Conservation (phyloP, 2,329 filamentous ascomycete species). For the Paecilomyces dactylethromorphus region DNA sequence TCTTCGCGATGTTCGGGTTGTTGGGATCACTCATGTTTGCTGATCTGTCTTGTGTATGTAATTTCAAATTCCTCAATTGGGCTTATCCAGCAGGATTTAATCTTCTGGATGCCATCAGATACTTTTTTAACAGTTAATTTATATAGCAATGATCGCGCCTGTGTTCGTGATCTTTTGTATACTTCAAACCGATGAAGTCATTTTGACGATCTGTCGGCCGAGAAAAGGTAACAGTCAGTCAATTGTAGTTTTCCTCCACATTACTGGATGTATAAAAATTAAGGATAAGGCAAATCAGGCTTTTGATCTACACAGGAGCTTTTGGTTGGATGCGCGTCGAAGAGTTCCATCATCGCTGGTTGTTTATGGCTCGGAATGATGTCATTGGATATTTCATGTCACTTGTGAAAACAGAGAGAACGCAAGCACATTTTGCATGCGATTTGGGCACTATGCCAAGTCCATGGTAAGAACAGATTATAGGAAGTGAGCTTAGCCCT, state of each 20-base stretch:
- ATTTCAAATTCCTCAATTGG: neutral
- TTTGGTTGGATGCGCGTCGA: neutral
- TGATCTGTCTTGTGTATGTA: neutral
- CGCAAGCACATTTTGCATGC: neutral
- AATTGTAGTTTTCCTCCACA: neutral
- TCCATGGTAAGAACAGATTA: neutral
- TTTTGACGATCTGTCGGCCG: slow-evolving; percentile 15
- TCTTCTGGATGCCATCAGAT: neutral
- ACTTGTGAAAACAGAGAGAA: neutral
- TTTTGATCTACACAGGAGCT: neutral
- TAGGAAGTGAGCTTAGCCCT: neutral
- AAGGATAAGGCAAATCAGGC: neutral
- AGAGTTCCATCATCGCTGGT: neutral
- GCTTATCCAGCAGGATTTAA: neutral
- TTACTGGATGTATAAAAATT: neutral
- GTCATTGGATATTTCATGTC: slow-evolving; percentile 1
- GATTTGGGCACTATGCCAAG: neutral
- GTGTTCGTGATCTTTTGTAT: slow-evolving; percentile 1
- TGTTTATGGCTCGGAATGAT: neutral
- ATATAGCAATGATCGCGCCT: neutral
- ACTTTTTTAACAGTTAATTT: neutral
- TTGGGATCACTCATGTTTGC: slow-evolving; percentile 37
- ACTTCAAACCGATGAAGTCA: slow-evolving; percentile 20
- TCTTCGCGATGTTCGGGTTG: slow-evolving; percentile 45
- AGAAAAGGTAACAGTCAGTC: slow-evolving; percentile 2